Evolutionary conservation across 768 basidiomycete genomes (phyloP), one percentile per base, ranked within the genome.

Genomic region (Lentinula aciculospora): DNA sequence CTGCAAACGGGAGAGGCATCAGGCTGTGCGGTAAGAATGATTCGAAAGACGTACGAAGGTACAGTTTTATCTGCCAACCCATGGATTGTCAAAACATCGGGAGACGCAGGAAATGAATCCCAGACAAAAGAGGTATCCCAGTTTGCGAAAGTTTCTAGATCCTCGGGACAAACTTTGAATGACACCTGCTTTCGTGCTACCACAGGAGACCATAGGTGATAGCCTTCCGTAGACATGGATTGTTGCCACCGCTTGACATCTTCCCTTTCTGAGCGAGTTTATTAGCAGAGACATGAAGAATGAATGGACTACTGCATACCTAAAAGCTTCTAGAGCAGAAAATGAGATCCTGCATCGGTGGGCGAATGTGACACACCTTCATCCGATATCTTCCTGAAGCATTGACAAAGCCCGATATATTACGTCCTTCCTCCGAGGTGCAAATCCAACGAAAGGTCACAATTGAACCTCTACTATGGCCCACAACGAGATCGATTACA

Each of bases 381-480:
- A 93, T 92, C 59, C 88, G 79, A 67, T 91, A 92, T 53, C 92
- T 79, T 5, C 84, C 89, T 17, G 89, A 84, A 25, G 80, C 83
- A 63, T 92, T 92, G 40, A 92, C 84, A 56, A 85, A 86, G 5
- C 79, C 82, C 8, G 79, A 70, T 40, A 86, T 81, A 42, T 66
- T 70, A 58, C 70, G 74, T 25, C 84, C 87, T 61, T 83, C 83
- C 46, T 80, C 75, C 1, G 83, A 74, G 15, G 79, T 83, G 65
- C 84, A 83, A 25, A 90, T 64, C 89, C 90, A 93, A 58, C 77
- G 73, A 65, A 87, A 80, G 0, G 76, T 81, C 19, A 79, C 81
- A n/a, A 92, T 68, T 23, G 85, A 82, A 6, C 87, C 91, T 34
- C 89, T 83, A 15, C 90, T 93, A 69, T 94, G 92, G 1, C 85